A percentile compares a stretch with the other conserved stretches of the same genome.
These are phyloP conservation scores for Brettanomyces sp. DNA, from an alignment of 805 yeast species.

Conservation along the genomic window DNA sequence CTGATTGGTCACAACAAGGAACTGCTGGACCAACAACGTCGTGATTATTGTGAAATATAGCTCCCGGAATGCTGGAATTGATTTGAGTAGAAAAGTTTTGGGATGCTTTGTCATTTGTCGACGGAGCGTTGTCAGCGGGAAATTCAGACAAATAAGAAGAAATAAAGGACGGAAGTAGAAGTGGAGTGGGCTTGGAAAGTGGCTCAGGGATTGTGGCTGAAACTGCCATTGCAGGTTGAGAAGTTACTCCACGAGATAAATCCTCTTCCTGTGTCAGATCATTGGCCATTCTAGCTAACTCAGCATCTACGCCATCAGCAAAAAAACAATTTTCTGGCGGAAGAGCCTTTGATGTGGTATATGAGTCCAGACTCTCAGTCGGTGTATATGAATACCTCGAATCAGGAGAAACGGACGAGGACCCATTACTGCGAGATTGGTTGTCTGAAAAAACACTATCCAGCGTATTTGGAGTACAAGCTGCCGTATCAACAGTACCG, in stretches of 20 bases:
- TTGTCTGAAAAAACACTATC: neutral
- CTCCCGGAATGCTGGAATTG: neutral
- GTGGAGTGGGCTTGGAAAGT: neutral
- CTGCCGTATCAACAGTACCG: conserved; percentile 1
- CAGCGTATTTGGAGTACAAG: conserved; percentile 1
- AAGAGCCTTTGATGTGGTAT: conserved; percentile 6
- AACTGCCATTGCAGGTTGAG: neutral
- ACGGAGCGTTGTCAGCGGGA: neutral
- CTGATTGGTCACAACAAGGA: neutral
- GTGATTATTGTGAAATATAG: neutral
- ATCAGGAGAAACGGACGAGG: conserved; percentile 8
- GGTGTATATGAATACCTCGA: conserved; percentile 15
- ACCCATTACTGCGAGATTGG: conserved; percentile 2
- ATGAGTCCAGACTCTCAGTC: conserved; percentile 13
- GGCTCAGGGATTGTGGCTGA: neutral
- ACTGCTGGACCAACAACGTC: neutral
- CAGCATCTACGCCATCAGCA: conserved; percentile 4
- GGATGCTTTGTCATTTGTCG: neutral
- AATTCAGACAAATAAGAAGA: neutral
- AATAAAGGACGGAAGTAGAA: no score
- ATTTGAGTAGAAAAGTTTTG: no score
- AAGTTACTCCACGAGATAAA: no score
- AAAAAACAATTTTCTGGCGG: neutral
- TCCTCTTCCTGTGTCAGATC: neutral
- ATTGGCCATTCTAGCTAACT: conserved; percentile 1